Base-by-base conservation (phyloP, 768 basidiomycete species). In the Glaciozyma martinii region DNA sequence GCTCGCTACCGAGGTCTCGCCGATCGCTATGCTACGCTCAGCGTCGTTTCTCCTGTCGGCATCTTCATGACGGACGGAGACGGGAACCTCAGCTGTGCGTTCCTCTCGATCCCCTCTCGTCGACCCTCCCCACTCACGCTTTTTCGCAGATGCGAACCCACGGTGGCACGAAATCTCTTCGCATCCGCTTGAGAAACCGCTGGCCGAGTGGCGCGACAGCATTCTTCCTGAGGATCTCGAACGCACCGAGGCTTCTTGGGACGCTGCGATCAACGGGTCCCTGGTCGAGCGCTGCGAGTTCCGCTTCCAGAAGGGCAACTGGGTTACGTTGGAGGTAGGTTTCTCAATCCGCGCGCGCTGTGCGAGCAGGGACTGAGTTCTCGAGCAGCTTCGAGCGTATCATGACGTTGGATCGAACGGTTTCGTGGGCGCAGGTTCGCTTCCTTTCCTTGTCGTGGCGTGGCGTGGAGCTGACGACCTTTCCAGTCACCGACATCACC, bases 401-500 rank as follows among this genome's bases (percentile, higher is more conserved):
- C 46, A 47, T 8, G 46, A 47, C n/a, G 46, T 47, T 8, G 8
- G 10, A 47, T 47, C 46, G 3, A 25, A 23, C n/a, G 46, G 46
- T 19, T 47, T 47, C 10, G 46, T 47, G 1, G 46, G 46, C 21
- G 19, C n/a, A 25, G 46, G 19, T 21, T 12, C 7, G n/a, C n/a
- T 12, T 6, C 21, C 16, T 21, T 19, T 19, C 19, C 10, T 47
- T 47, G 16, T 47, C 46, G 6, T 25, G 33, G 30, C 3, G 30
- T 40, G 21, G 25, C n/a, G 30, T n/a, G n/a, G 32, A 40, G 7
- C 21, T 25, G 10, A n/a, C 33, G 18, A 3, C 9, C 25, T 62
- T 61, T 23, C 52, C 66, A 9, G 27, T 71, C 5, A 67, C 66
- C 27, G 70, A 71, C 53, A 66, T 67, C 50, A 63, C 67, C 3